Base-by-base conservation (phyloP, 2,329 filamentous ascomycete species). In the Meredithiella fracta region DNA sequence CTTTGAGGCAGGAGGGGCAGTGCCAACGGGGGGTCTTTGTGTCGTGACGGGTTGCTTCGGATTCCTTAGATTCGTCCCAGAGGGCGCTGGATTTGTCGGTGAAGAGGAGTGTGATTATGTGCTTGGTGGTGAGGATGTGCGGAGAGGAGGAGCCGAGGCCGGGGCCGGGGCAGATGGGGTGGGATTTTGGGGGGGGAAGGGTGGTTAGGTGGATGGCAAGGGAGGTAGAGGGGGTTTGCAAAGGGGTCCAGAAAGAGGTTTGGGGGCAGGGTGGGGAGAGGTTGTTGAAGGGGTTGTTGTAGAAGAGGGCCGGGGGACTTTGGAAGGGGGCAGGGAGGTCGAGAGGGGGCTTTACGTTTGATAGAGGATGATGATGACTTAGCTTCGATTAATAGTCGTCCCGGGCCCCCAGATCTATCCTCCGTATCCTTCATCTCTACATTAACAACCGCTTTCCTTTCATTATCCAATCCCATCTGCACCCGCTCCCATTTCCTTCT, bases 221-320 rank as follows among this genome's bases (percentile, higher is more conserved):
- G 17, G 40, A 44, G 20, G 20, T 25, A 42, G 69, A 67, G 11
- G 88, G 88, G 0, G 86, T 94, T 57, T 91, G 77, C 0, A 85
- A 86, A 0, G 89, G 91, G 1, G 91, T 84, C 92, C 91, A 97
- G 70, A 97, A 97, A 0, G 88, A 94, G 0, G 88, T 86, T 0
- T 95, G 70, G 15, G 77, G 22, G 44, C n/a, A n/a, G n/a, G n/a
- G n/a, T n/a, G n/a, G n/a, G n/a, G n/a, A n/a, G n/a, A n/a, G n/a
- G n/a, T n/a, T n/a, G n/a, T n/a, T n/a, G 42, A 15, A 17, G 25
- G 49, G 14, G 23, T 6, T 14, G 25, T n/a, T 17, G 26, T 29
- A n/a, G 40, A 17, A 22, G 11, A 44, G 15, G 1, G 8, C 17
- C 20, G 15, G 15, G 40, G 15, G 17, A n/a, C 5, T 44, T 51